Evolutionary conservation across 1,284 basidiomycete genomes (phyloP).

Genomic region (Fomitiporia mediterranea): DNA sequence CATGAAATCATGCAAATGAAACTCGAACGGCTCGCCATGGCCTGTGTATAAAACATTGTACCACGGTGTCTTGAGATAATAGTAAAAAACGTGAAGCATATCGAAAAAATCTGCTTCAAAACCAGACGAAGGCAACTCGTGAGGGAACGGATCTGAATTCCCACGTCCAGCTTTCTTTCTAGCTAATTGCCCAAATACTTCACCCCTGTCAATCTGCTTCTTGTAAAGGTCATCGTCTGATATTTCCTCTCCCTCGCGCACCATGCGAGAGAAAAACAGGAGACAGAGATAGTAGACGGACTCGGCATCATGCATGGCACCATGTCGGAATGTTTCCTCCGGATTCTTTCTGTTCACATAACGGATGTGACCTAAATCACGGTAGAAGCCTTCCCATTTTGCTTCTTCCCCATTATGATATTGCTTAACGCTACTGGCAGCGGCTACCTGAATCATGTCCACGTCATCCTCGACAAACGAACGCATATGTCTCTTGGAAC

Average conservation of each 20-base stretch:
- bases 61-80: not conserved
- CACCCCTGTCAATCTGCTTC: not conserved
- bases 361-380: not conserved
- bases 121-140: not conserved
- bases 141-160: not conserved
- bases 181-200: not conserved
- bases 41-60: not conserved
- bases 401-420: not conserved
- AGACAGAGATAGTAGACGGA: not conserved
- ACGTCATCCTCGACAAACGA: not conserved
- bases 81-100: not conserved
- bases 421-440: not conserved
- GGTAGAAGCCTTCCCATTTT: not conserved
- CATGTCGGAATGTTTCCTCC: not conserved
- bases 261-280: not conserved
- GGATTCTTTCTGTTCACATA: not conserved
- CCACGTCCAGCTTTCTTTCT: not conserved
- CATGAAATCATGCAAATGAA: constrained; percentile 7
- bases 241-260: not conserved
- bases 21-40: not conserved
- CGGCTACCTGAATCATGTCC: not conserved
- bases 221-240: not conserved
- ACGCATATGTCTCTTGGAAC: not conserved
- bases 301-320: not conserved
- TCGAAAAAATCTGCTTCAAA: not conserved